These are phyloP conservation scores for Nannizzia gypsea DNA, from an alignment of 2,329 filamentous ascomycete species.

Conservation along the genomic window DNA sequence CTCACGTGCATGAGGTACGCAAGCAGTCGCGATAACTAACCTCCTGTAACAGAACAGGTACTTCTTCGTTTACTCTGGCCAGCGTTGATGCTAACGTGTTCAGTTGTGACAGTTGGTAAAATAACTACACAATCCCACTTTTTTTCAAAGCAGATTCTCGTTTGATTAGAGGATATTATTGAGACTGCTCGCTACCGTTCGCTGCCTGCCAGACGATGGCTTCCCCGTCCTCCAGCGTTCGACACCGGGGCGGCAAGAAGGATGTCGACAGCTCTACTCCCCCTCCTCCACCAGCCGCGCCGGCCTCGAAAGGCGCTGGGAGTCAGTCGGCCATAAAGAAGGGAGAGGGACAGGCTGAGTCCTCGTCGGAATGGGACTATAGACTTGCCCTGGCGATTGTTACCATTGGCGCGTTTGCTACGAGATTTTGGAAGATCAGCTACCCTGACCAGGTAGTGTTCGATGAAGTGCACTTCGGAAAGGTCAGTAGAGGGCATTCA, in stretches of 20 bases:
- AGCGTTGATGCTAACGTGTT: constrained; percentile 1
- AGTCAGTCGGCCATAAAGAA: constrained; percentile 10
- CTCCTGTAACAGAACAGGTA: too few species aligned
- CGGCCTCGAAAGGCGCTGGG: background rate
- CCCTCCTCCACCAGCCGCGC: constrained; percentile 11
- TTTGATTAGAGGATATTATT: too few species aligned
- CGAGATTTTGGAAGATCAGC: constrained; percentile 89
- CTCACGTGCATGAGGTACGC: background rate
- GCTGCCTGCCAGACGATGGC: background rate
- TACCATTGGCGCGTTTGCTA: constrained; percentile 74
- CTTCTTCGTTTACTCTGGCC: too few species aligned
- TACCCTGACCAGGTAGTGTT: constrained; percentile 97
- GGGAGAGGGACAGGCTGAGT: constrained; percentile 1
- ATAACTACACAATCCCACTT: too few species aligned
- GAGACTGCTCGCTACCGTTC: background rate
- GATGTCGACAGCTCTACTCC: constrained; percentile 18
- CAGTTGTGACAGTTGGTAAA: background rate
- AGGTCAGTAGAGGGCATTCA: constrained; percentile 55
- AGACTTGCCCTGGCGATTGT: constrained; percentile 64
- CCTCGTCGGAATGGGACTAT: constrained; percentile 58
- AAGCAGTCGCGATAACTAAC: too few species aligned
- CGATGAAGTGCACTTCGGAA: constrained; percentile 98
- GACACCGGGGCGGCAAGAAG: constrained; percentile 33
- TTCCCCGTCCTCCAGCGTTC: constrained; percentile 24
- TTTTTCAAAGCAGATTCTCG: too few species aligned